Percentiles rank a stretch among this genome's conserved stretches.
phyloP scores from a whole-genome alignment of 2,329 filamentous ascomycete species.

The Knufia fluminis region DNA sequence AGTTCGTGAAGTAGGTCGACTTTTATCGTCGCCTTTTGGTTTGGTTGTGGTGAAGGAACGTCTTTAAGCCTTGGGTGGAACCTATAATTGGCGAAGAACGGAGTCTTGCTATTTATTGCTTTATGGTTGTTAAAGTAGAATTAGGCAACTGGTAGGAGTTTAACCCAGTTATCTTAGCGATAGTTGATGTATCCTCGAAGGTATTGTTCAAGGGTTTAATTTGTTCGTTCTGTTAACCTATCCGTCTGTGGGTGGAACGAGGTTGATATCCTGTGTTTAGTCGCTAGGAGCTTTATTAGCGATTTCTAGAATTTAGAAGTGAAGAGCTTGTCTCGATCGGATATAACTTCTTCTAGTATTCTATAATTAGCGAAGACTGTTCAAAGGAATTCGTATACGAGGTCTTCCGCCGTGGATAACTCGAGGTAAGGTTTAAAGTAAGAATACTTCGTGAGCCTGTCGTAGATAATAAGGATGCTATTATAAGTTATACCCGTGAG shows the following conservation, averaged over 20 bases:
- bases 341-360: conserved; percentile 8
- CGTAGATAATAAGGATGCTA: conserved; percentile 10
- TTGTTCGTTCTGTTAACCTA: conserved; percentile 10
- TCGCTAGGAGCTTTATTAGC: conserved; percentile 5
- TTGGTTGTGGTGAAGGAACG: background rate
- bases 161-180: conserved; percentile 9
- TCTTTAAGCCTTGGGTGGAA: background rate
- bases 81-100: conserved; percentile 13
- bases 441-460: conserved; percentile 8
- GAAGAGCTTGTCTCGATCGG: conserved; percentile 9
- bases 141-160: background rate
- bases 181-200: conserved; percentile 9
- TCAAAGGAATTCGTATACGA: conserved; percentile 10
- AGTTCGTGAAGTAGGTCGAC: conserved; percentile 1
- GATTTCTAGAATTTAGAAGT: conserved; percentile 10
- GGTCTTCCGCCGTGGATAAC: background rate
- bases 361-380: conserved; percentile 9
- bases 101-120: conserved; percentile 3
- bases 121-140: conserved; percentile 7
- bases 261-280: conserved; percentile 8
- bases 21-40: conserved; percentile 4
- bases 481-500: conserved; percentile 4
- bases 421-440: conserved; percentile 7
- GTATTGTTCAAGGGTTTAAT: conserved; percentile 12
- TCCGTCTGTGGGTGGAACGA: conserved; percentile 11